phyloP scores from a whole-genome alignment of 108 stramenopile genomes.

The Hondaea fermentalgiana region DNA sequence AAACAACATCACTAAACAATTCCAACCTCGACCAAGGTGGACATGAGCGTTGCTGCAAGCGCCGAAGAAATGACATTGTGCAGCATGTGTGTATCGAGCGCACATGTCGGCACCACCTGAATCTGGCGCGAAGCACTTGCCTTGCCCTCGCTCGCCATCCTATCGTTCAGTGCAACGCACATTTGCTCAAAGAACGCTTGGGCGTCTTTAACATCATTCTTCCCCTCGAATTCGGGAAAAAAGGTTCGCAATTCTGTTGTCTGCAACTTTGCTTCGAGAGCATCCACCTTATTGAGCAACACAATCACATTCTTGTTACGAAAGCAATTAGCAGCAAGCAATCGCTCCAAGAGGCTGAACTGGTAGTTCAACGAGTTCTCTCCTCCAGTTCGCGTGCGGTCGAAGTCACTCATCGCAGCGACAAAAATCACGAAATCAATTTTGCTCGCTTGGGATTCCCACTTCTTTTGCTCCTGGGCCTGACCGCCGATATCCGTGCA shows the following conservation, averaged over 20 bases:
- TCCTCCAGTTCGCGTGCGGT: neutral
- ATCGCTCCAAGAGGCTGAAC: neutral
- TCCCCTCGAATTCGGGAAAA: neutral
- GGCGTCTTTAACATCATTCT: neutral
- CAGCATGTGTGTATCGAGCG: neutral
- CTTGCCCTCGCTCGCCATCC: neutral
- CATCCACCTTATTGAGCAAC: neutral
- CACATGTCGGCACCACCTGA: neutral
- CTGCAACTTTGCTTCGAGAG: neutral
- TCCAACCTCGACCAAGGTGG: neutral
- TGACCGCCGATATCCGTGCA: slow-evolving; percentile 11
- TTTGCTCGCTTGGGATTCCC: neutral
- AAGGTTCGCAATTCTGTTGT: neutral
- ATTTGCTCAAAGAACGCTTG: neutral
- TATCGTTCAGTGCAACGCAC: neutral
- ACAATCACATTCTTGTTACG: neutral
- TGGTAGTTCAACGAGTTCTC: neutral
- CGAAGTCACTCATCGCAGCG: neutral
- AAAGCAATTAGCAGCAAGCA: neutral
- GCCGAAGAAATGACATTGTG: neutral
- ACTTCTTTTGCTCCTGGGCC: slow-evolving; percentile 7
- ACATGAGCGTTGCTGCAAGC: neutral
- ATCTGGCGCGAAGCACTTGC: neutral
- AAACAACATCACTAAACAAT: neutral
- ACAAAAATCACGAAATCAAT: neutral